phyloP scores from a whole-genome alignment of 495 filamentous ascomycete genomes.

The Penicillium waksmanii region DNA sequence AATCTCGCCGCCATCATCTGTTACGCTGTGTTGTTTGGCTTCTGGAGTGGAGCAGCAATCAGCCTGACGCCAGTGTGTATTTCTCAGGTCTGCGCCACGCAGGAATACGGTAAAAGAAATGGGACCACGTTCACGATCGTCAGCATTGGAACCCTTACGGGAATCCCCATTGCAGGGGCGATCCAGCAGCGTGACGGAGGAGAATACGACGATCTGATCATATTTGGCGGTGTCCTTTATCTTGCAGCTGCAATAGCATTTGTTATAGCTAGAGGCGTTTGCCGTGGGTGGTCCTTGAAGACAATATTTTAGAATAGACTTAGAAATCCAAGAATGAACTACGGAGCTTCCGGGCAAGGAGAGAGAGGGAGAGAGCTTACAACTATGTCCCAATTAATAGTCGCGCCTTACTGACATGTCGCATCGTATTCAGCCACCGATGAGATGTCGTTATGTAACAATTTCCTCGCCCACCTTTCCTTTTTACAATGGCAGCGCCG shows the following conservation, averaged over 20 bases:
- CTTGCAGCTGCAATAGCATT: constrained; percentile 49
- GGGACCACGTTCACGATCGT: constrained; percentile 64
- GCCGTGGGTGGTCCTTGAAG: constrained; percentile 43
- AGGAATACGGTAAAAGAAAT: constrained; percentile 64
- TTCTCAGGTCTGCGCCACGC: constrained; percentile 58
- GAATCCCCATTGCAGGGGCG: constrained; percentile 76
- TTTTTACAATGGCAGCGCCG: neutral
- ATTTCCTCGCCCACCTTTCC: neutral
- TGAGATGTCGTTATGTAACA: constrained; percentile 11
- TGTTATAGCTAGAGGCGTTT: constrained; percentile 49
- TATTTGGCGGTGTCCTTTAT: constrained; percentile 58
- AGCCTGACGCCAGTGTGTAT: constrained; percentile 64
- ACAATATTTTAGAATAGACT: constrained; percentile 23
- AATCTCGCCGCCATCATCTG: constrained; percentile 53
- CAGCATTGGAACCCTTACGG: constrained; percentile 65
- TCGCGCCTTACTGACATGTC: neutral
- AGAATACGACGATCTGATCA: constrained; percentile 51
- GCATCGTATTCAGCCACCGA: neutral
- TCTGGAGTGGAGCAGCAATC: constrained; percentile 61
- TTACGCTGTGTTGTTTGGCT: constrained; percentile 64
- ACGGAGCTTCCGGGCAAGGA: neutral
- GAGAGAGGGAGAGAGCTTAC: neutral
- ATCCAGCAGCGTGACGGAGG: constrained; percentile 28
- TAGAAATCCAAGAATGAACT: neutral
- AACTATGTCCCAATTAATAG: neutral